Evolutionary conservation across 2,329 filamentous ascomycete genomes (phyloP).

Genomic region (Sphaerostilbella broomeana): DNA sequence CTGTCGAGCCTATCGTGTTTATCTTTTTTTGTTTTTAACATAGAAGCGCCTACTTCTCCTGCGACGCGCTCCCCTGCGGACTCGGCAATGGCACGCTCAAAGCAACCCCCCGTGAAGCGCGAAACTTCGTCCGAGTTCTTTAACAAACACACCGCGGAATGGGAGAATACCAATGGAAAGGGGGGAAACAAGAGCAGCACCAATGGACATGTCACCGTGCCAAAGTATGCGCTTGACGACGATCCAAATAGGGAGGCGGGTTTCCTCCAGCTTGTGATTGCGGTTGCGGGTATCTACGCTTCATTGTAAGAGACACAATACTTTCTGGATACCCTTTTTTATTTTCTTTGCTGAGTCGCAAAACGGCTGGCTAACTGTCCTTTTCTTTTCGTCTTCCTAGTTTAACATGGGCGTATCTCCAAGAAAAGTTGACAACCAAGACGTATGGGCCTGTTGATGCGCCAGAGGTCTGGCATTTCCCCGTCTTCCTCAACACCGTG

Average conservation of each 20-base stretch:
- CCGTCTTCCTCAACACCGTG: slow-evolving; percentile 92
- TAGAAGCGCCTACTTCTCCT: too few species aligned
- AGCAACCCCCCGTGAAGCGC: slow-evolving; percentile 62
- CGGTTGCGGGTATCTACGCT: slow-evolving; percentile 91
- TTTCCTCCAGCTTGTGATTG: slow-evolving; percentile 69
- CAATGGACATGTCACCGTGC: slow-evolving; percentile 23
- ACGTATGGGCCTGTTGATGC: slow-evolving; percentile 60
- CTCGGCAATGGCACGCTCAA: slow-evolving; percentile 59
- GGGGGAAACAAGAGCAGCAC: slow-evolving; percentile 17
- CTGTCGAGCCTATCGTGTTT: too few species aligned
- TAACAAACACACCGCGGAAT: slow-evolving; percentile 38
- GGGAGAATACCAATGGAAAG: slow-evolving; percentile 28
- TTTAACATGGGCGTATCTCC: slow-evolving; percentile 90
- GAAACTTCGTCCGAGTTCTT: slow-evolving; percentile 62
- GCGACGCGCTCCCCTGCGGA: slow-evolving; percentile 3
- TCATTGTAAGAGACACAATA: slow-evolving; percentile 97
- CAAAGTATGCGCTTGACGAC: slow-evolving; percentile 21
- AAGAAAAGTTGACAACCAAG: slow-evolving; percentile 95
- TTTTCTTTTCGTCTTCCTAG: slow-evolving; percentile 26
- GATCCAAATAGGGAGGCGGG: slow-evolving; percentile 51
- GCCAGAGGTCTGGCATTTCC: slow-evolving; percentile 80
- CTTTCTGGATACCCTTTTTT: too few species aligned
- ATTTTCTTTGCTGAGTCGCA: too few species aligned
- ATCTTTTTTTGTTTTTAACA: too few species aligned
- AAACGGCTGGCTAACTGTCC: too few species aligned